Conservation (phyloP, 371 early-diverging fungal species). For the Apophysomyces ossiformis region DNA sequence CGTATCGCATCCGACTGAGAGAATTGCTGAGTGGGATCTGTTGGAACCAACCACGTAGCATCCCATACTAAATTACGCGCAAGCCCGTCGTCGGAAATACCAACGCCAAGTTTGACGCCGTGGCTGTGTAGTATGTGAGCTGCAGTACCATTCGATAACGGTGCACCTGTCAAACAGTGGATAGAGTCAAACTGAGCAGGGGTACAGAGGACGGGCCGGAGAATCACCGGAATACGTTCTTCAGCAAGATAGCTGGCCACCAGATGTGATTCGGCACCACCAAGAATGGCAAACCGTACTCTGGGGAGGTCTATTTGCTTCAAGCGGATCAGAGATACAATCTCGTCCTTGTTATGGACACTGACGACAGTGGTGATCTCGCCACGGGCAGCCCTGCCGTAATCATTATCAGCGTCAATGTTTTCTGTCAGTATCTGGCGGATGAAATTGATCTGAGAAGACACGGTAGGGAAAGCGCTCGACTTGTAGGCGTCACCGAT, state of each 20-base stretch:
- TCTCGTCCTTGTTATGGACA: constrained; percentile 73
- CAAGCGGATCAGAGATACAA: constrained; percentile 64
- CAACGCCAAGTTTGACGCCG: constrained; percentile 72
- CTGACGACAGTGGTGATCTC: constrained; percentile 65
- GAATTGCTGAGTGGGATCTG: constrained; percentile 40
- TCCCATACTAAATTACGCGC: constrained; percentile 77
- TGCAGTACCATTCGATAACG: constrained; percentile 62
- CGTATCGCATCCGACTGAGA: constrained; percentile 68
- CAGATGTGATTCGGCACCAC: constrained; percentile 76
- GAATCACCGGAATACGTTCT: constrained; percentile 64
- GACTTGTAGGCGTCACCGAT: constrained; percentile 59
- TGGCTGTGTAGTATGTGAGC: constrained; percentile 61
- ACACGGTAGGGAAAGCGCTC: constrained; percentile 56
- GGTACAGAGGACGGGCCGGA: constrained; percentile 70
- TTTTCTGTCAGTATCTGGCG: constrained; percentile 52
- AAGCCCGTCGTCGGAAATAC: constrained; percentile 59
- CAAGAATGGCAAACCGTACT: constrained; percentile 52
- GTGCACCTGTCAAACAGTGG: constrained; percentile 68
- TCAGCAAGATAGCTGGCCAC: constrained; percentile 66
- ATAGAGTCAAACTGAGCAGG: constrained; percentile 68
- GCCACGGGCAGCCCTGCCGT: constrained; percentile 59
- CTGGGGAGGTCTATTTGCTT: constrained; percentile 49
- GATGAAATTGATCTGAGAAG: constrained; percentile 67
- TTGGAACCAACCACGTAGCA: constrained; percentile 70
- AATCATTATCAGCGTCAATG: constrained; percentile 26